Evolutionary conservation across 225 moss, liverwort and hornwort species (phyloP), one percentile per base, ranked within the genome.

Genomic region (Pseudoscleropodium purum): DNA sequence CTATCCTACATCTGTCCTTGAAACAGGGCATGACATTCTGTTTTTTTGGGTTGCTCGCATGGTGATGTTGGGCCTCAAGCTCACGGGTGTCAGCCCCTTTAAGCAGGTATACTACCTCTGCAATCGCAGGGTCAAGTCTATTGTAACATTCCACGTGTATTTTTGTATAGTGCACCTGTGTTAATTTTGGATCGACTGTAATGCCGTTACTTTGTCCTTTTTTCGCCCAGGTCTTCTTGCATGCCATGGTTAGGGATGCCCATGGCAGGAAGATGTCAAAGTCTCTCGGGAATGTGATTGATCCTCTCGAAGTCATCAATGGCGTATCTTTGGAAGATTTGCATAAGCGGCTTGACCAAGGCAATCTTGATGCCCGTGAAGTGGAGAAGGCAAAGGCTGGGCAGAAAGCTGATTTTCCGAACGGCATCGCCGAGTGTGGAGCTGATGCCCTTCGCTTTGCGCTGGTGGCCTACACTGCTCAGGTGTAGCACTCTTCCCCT

Each of bases 241-340:
- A 98, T 91, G 97, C 96, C 51, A 96, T 99, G 96, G 95, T 99
- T 62, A 94, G 98, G 86, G 98, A 99, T 93, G 97, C 97, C 31
- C 98, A 99, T 89, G 98, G 97, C 54, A 94, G 97, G 81, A 99
- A 99, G 90, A 99, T 96, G 98, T 99, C 98, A 9, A 97, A 99
- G 89, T 96, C 96, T 30, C 88, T 96, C 21, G 97, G 97, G 29
- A 99, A 99, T 85, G 97, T 99, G 84, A 96, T 97, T 65, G 96
- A 97, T 79, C 96, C 97, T 26, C 88, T 96, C 88, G 93, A 96
- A 88, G 93, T 99, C 56, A 96, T 97, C 47, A 90, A 93, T 72
- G 97, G 98, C 69, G 94, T 97, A 13, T 93, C 95, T 36, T 89
- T 99, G 84, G 93, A 97, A 81, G 95, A 94, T 47, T 91, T 99